Conservation (phyloP, 2,329 filamentous ascomycete genomes). For the Plenodomus tracheiphilus region DNA sequence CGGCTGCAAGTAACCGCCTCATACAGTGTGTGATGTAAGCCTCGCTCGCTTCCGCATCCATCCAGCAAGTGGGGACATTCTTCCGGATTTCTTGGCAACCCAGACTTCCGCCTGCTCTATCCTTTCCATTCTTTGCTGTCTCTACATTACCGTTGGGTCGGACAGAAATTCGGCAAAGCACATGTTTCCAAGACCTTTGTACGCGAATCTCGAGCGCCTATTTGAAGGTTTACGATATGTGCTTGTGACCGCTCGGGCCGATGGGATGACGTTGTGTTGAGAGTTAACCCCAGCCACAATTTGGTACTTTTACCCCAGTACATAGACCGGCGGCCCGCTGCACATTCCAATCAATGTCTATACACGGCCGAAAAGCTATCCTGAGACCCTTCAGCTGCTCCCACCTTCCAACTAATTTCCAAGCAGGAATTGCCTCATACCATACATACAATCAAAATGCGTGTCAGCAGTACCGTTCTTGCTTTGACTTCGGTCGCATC, state of each 20-base stretch:
- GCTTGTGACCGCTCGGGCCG: no score
- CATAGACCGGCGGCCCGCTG: neutral
- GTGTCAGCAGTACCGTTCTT: conserved; percentile 18
- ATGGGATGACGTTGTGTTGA: conserved; percentile 9
- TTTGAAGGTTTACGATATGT: no score
- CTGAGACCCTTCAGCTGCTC: no score
- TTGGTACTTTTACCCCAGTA: neutral
- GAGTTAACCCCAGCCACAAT: neutral
- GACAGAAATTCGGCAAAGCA: conserved; percentile 12
- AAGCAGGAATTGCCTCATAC: neutral
- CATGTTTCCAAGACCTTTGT: conserved; percentile 1
- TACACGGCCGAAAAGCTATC: neutral
- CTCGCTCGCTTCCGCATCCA: conserved; percentile 10
- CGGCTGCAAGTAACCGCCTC: conserved; percentile 1
- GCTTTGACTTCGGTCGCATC: conserved; percentile 20
- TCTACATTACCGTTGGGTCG: conserved; percentile 7
- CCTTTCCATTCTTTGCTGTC: neutral
- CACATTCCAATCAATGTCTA: neutral
- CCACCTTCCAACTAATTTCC: neutral
- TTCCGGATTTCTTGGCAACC: conserved; percentile 9
- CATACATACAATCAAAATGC: conserved; percentile 14
- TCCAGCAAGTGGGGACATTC: conserved; percentile 2
- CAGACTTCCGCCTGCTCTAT: neutral
- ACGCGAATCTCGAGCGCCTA: neutral
- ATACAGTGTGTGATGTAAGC: conserved; percentile 7